Evolutionary conservation across 805 yeast genomes (phyloP).

Genomic region (Wickerhamiella alocasiicola): DNA sequence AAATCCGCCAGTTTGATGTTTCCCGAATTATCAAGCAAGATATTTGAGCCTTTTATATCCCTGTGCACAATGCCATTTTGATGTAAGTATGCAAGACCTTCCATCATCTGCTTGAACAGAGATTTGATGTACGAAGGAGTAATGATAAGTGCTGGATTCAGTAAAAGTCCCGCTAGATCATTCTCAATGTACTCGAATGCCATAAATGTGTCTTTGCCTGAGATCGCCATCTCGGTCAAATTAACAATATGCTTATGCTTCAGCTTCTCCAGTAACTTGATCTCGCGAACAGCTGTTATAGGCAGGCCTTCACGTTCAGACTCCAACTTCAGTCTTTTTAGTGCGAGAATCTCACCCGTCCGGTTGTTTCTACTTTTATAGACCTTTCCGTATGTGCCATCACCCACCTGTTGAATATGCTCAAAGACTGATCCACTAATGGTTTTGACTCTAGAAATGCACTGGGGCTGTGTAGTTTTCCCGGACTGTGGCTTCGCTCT

Average conservation of each 20-base stretch:
- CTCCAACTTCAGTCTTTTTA: conserved; percentile 74
- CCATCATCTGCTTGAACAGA: conserved; percentile 59
- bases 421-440: conserved; percentile 35
- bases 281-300: conserved; percentile 87
- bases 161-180: conserved; percentile 76
- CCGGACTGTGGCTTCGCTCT: neutral
- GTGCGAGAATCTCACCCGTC: conserved; percentile 67
- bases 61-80: conserved; percentile 52
- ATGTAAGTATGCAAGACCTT: conserved; percentile 76
- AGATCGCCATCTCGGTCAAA: conserved; percentile 81
- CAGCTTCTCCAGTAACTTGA: conserved; percentile 68
- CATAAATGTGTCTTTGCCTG: conserved; percentile 62
- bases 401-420: conserved; percentile 85
- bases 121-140: conserved; percentile 64
- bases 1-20: conserved; percentile 85
- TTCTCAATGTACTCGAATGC: conserved; percentile 88
- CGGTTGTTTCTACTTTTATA: conserved; percentile 67
- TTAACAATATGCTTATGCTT: conserved; percentile 75
- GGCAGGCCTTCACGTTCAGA: conserved; percentile 91
- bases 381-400: conserved; percentile 96
- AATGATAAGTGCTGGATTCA: conserved; percentile 57
- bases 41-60: conserved; percentile 91
- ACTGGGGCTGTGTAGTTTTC: neutral
- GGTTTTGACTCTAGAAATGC: neutral
- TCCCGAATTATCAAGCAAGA: conserved; percentile 63